Conservation (phyloP, 2,329 filamentous ascomycete genomes). For the Calonectria hawksworthii region DNA sequence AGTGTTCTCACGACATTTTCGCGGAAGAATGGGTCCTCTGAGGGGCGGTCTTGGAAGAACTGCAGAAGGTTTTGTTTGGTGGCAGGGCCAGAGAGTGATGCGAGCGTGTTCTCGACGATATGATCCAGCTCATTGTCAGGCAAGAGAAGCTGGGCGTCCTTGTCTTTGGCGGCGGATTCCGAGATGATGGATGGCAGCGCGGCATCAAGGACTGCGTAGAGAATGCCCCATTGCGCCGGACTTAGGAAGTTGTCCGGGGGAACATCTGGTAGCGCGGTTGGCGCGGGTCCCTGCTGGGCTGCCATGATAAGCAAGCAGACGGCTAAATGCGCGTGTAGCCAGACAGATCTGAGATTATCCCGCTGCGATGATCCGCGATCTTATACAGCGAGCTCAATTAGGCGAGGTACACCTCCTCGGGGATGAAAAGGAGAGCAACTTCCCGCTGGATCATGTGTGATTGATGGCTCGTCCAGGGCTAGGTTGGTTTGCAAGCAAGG, state of each 20-base stretch:
- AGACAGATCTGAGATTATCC: background rate
- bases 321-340: conserved; percentile 24
- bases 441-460: background rate
- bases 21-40: conserved; percentile 67
- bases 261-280: conserved; percentile 43
- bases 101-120: conserved; percentile 56
- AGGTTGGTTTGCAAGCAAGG: background rate
- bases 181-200: conserved; percentile 71
- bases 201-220: conserved; percentile 70
- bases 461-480: conserved; percentile 6
- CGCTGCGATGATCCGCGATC: background rate
- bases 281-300: conserved; percentile 37
- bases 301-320: conserved; percentile 29
- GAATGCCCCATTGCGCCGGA: conserved; percentile 66
- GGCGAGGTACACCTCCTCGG: background rate
- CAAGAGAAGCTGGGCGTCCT: conserved; percentile 59
- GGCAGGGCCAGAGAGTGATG: conserved; percentile 54
- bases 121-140: conserved; percentile 64
- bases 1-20: conserved; percentile 62
- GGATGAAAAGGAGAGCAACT: background rate
- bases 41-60: conserved; percentile 67
- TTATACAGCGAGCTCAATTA: background rate
- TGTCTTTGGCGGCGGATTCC: conserved; percentile 55
- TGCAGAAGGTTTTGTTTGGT: conserved; percentile 61
- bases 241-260: conserved; percentile 56